Conservation (phyloP, 306 rosid genomes). For the Neltuma alba region DNA sequence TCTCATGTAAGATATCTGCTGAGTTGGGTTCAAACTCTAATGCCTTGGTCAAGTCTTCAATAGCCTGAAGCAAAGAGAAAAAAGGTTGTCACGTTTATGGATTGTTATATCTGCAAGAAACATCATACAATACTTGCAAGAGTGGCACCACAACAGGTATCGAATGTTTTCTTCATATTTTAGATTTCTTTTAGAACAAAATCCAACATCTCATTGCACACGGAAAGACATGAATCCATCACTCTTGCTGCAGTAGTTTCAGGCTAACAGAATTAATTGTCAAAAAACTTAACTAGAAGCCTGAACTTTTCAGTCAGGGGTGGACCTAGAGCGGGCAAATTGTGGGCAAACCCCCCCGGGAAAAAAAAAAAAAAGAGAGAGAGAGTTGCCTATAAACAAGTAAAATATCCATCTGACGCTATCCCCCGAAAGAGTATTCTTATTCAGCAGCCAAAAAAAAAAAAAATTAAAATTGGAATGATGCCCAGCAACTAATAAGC, state of each 20-base stretch:
- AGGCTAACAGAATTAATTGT: constrained; percentile 1
- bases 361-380: too few species aligned
- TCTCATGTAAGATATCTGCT: constrained; percentile 84
- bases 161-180: constrained; percentile 15
- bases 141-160: constrained; percentile 12
- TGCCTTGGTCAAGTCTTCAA: constrained; percentile 87
- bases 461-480: too few species aligned
- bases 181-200: not conserved
- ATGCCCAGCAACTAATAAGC: too few species aligned
- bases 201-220: constrained; percentile 18
- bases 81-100: constrained; percentile 21
- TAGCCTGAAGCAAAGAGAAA: constrained; percentile 59
- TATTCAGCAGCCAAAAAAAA: too few species aligned
- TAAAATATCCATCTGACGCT: too few species aligned
- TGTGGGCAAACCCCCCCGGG: not conserved
- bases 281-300: constrained; percentile 23
- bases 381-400: not conserved
- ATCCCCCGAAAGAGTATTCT: too few species aligned
- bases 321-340: not conserved
- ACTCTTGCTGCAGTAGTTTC: constrained; percentile 23
- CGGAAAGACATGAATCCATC: constrained; percentile 8
- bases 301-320: constrained; percentile 16
- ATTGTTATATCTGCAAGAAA: constrained; percentile 29
- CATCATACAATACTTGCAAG: constrained; percentile 12
- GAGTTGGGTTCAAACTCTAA: constrained; percentile 82